Conservation (phyloP, 2,329 filamentous ascomycete species). For the Ceratocystis diversiconidia region DNA sequence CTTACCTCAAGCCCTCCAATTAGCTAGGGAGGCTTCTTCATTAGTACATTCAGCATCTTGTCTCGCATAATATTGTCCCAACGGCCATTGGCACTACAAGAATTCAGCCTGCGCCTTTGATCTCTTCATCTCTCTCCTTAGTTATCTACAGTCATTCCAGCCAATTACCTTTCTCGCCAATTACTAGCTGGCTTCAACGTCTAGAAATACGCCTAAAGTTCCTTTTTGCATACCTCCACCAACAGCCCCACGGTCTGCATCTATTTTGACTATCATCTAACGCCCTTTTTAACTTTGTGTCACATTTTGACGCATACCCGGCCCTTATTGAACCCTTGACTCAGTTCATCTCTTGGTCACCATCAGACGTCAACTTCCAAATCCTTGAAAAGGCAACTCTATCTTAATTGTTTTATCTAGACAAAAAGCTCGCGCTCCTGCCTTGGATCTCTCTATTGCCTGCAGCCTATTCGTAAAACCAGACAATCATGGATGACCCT, state of each 20-base stretch:
- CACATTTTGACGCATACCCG: not conserved
- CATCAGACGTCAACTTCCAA: not conserved
- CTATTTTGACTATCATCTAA: not conserved
- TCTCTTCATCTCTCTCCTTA: not conserved
- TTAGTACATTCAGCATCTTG: not conserved
- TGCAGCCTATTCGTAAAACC: not conserved
- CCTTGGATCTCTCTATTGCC: not conserved
- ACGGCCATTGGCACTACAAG: not conserved
- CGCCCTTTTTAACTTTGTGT: not conserved
- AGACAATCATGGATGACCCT: slow-evolving; percentile 5
- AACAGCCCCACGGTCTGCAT: not conserved
- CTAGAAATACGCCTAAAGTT: not conserved
- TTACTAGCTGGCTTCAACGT: not conserved
- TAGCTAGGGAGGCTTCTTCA: not conserved
- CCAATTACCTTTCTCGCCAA: not conserved
- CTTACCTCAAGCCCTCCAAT: not conserved
- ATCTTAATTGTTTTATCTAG: not conserved
- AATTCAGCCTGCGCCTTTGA: not conserved
- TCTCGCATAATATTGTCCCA: not conserved
- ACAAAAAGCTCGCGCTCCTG: not conserved
- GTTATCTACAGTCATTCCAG: not conserved
- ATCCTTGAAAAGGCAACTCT: not conserved
- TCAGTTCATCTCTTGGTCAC: not conserved
- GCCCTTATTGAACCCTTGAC: not conserved
- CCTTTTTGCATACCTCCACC: not conserved